Evolutionary conservation across 495 filamentous ascomycete genomes (phyloP).

Genomic region (Gamarada debralockiae): DNA sequence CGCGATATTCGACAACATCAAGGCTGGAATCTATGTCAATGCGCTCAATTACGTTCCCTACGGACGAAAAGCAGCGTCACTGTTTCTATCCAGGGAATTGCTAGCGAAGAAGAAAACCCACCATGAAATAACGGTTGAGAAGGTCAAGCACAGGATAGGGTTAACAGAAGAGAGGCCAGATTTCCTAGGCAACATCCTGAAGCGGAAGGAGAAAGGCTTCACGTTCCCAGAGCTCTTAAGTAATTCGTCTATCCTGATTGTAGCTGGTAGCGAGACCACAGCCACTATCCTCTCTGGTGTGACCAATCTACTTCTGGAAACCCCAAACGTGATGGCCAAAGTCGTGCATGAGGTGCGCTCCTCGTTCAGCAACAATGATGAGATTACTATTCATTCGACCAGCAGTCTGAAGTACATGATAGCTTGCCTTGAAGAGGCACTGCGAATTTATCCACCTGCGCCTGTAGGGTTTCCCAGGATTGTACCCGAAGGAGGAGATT

Average conservation of each 20-base stretch:
- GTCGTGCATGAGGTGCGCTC: constrained; percentile 41
- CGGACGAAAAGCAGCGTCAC: background rate
- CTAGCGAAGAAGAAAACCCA: constrained; percentile 2
- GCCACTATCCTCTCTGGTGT: constrained; percentile 40
- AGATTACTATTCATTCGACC: constrained; percentile 33
- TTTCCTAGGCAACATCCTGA: constrained; percentile 3
- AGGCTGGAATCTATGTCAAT: constrained; percentile 1
- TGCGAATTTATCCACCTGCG: constrained; percentile 34
- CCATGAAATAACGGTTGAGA: constrained; percentile 2
- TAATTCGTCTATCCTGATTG: constrained; percentile 30
- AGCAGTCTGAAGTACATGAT: constrained; percentile 25
- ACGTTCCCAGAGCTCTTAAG: constrained; percentile 27
- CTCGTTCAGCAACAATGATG: constrained; percentile 33
- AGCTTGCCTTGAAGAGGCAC: constrained; percentile 31
- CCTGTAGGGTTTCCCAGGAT: background rate
- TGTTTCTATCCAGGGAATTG: background rate
- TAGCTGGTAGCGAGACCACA: constrained; percentile 46
- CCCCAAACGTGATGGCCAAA: constrained; percentile 15
- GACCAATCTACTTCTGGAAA: constrained; percentile 31
- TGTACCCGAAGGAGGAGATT: constrained; percentile 11
- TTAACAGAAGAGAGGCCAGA: background rate
- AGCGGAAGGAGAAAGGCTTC: constrained; percentile 3
- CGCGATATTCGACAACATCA: background rate
- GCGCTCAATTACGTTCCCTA: constrained; percentile 1
- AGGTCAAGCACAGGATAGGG: constrained; percentile 2